phyloP scores from a whole-genome alignment of 164 flowering plant species.

The Buxus sempervirens region DNA sequence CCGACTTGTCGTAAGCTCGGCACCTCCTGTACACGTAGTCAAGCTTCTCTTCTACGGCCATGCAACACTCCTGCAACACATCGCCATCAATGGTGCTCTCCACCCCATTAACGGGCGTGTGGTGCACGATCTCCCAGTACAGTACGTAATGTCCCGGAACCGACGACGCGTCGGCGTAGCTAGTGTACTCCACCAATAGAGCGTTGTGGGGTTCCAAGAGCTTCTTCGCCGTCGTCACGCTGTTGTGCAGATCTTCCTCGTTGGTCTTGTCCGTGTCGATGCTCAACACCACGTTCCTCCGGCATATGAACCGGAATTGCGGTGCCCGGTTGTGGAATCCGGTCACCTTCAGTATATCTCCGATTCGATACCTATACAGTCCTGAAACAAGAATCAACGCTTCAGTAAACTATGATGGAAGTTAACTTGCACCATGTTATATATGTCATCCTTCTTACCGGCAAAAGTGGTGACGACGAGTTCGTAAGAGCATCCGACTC shows the following conservation, averaged over 20 bases:
- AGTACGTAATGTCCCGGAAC: constrained; percentile 84
- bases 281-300: constrained; percentile 72
- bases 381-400: constrained; percentile 33
- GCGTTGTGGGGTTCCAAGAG: constrained; percentile 55
- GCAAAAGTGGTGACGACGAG: constrained; percentile 80
- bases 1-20: constrained; percentile 52
- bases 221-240: constrained; percentile 49
- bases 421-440: no score
- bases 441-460: no score
- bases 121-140: constrained; percentile 60
- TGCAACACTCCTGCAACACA: constrained; percentile 59
- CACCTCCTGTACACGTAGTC: constrained; percentile 69
- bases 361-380: constrained; percentile 61
- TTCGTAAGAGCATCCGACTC: constrained; percentile 60
- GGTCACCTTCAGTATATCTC: constrained; percentile 77
- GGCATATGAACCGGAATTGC: constrained; percentile 73
- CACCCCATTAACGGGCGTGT: background rate
- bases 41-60: constrained; percentile 60
- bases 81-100: constrained; percentile 8
- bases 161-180: constrained; percentile 68
- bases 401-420: no score
- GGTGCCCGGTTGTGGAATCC: constrained; percentile 81
- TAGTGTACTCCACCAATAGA: constrained; percentile 76
- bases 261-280: constrained; percentile 83
- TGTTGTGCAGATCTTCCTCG: constrained; percentile 77